Evolutionary conservation across 2,329 filamentous ascomycete genomes (phyloP).

Genomic region (Phaeosphaeria sp.): DNA sequence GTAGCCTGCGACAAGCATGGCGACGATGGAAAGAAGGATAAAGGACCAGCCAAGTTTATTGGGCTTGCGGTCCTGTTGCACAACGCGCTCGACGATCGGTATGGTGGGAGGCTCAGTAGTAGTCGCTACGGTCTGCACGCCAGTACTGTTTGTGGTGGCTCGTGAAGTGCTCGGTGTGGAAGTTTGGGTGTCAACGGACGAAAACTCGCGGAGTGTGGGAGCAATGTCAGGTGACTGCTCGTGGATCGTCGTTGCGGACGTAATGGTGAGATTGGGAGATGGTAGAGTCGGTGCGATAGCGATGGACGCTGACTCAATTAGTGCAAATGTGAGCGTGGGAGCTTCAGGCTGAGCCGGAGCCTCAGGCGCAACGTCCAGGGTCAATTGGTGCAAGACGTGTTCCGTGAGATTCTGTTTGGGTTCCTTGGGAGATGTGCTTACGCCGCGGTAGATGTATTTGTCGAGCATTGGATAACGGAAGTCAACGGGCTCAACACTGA

Average conservation of each 20-base stretch:
- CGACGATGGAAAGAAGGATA: conserved; percentile 4
- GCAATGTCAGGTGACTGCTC: conserved; percentile 2
- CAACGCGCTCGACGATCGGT: background rate
- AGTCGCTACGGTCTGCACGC: background rate
- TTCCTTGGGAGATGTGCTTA: background rate
- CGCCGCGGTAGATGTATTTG: background rate
- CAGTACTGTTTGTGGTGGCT: background rate
- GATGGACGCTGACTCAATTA: background rate
- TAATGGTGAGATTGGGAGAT: background rate
- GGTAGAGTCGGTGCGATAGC: background rate
- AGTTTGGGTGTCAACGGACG: background rate
- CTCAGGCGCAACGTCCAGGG: background rate
- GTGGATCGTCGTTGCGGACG: conserved; percentile 3
- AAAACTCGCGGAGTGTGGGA: background rate
- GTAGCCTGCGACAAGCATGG: conserved; percentile 9
- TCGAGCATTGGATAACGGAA: background rate
- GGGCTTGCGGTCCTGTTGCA: background rate
- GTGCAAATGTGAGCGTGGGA: background rate
- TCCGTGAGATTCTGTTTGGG: background rate
- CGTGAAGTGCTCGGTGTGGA: background rate
- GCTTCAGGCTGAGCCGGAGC: background rate
- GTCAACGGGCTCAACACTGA: conserved; percentile 3
- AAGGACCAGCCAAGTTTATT: conserved; percentile 4
- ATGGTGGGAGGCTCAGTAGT: background rate
- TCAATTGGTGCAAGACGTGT: background rate